phyloP scores from a whole-genome alignment of 495 filamentous ascomycete genomes.

The Recurvomyces mirabilis region DNA sequence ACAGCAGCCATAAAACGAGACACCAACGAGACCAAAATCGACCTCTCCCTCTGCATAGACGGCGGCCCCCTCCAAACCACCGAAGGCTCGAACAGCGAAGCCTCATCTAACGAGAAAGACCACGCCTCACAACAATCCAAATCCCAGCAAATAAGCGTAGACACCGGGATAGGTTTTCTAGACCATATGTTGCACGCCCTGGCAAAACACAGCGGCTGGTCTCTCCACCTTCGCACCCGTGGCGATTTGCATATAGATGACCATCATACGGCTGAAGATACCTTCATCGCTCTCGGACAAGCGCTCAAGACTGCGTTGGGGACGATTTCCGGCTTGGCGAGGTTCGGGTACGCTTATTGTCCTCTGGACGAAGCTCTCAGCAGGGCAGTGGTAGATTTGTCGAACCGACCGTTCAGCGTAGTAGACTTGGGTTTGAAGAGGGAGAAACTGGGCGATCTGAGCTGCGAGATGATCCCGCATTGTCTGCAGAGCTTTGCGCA shows the following conservation, averaged over 20 bases:
- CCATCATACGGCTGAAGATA: conserved; percentile 96
- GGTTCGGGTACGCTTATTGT: conserved; percentile 82
- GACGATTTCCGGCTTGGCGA: conserved; percentile 63
- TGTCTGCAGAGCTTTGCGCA: conserved; percentile 88
- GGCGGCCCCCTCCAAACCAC: conserved; percentile 56
- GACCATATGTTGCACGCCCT: conserved; percentile 98
- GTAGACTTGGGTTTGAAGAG: conserved; percentile 69
- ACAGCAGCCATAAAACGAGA: conserved; percentile 66
- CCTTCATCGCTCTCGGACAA: conserved; percentile 73
- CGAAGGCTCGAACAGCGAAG: neutral
- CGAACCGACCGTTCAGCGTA: conserved; percentile 75
- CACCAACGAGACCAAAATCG: conserved; percentile 96
- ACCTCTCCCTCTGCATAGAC: conserved; percentile 81
- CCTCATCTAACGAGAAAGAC: conserved; percentile 31
- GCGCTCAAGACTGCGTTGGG: conserved; percentile 73
- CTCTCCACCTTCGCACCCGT: conserved; percentile 63
- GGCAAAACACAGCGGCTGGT: conserved; percentile 92
- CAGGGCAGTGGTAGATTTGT: conserved; percentile 87
- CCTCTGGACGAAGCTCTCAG: conserved; percentile 93
- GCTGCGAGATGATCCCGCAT: conserved; percentile 95
- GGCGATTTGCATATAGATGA: conserved; percentile 96
- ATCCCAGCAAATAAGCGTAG: conserved; percentile 73
- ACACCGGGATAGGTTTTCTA: conserved; percentile 94
- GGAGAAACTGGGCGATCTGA: conserved; percentile 87
- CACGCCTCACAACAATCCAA: conserved; percentile 76